A percentile compares a stretch with the other conserved stretches of the same genome.
These are phyloP conservation scores for Rutidosis leptorrhynchoides DNA, from an alignment of 129 eudicot species.

Conservation along the genomic window DNA sequence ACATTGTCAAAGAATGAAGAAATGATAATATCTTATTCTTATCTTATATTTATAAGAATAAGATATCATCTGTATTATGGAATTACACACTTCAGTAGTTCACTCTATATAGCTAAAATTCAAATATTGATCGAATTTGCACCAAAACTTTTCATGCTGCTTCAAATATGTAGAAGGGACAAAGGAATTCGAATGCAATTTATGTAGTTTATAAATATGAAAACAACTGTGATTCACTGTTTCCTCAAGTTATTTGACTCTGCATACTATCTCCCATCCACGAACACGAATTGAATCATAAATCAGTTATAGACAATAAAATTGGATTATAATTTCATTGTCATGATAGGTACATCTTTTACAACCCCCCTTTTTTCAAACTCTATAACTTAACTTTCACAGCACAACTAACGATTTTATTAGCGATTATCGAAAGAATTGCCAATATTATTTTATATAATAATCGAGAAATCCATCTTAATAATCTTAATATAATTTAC, in stretches of 20 bases:
- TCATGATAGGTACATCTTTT: not conserved
- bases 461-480: constrained; percentile 3
- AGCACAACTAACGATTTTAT: constrained; percentile 14
- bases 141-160: not conserved
- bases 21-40: too few relatives aligned
- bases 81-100: not conserved
- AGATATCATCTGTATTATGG: not conserved
- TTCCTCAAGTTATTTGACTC: not conserved
- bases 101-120: too few relatives aligned
- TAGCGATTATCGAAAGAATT: constrained; percentile 19
- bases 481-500: constrained; percentile 27
- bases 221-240: not conserved
- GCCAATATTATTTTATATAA: constrained; percentile 9
- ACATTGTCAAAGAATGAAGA: too few relatives aligned
- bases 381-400: constrained; percentile 3
- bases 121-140: not conserved
- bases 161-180: not conserved
- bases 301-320: not conserved
- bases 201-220: not conserved
- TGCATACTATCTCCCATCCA: not conserved
- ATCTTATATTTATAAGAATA: too few relatives aligned
- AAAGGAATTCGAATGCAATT: not conserved
- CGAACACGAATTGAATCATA: not conserved
- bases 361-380: constrained; percentile 3
- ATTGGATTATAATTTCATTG: constrained; percentile 12